Evolutionary conservation across 78 protist species (phyloP).

Genomic region (Carpediemonas membranifera): DNA sequence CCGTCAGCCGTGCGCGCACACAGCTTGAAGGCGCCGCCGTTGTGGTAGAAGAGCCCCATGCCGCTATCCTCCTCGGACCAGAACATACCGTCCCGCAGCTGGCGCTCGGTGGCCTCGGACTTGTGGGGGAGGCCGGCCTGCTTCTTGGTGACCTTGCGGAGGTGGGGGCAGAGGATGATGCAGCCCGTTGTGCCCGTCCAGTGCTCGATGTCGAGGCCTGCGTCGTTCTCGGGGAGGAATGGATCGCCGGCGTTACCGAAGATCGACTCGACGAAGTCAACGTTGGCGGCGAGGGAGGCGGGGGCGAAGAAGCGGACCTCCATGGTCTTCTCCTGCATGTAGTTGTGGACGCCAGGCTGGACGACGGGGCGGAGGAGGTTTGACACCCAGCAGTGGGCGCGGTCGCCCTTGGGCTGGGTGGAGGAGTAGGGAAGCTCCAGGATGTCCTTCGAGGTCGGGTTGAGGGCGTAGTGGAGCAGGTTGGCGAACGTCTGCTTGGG

Average conservation of each 20-base stretch:
- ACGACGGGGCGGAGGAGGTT: neutral
- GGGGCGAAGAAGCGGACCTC: slow-evolving; percentile 10
- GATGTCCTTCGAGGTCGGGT: slow-evolving; percentile 17
- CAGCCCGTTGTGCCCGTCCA: slow-evolving; percentile 6
- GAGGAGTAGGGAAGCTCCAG: slow-evolving; percentile 3
- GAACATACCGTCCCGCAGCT: neutral
- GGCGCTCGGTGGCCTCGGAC: slow-evolving; percentile 10
- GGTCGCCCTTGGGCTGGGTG: slow-evolving; percentile 11
- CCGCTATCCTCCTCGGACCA: slow-evolving; percentile 5
- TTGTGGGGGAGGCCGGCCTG: slow-evolving; percentile 20
- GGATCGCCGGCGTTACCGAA: slow-evolving; percentile 29
- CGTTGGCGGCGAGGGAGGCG: neutral
- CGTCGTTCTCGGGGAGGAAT: neutral
- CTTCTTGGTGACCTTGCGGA: neutral
- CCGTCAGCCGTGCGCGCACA: neutral
- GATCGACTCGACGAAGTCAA: slow-evolving; percentile 13
- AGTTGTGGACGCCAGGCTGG: neutral
- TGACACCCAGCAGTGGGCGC: neutral
- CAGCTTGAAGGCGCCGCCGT: slow-evolving; percentile 15
- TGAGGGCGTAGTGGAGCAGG: slow-evolving; percentile 11
- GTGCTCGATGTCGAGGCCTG: neutral
- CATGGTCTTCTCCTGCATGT: neutral
- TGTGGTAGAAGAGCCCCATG: neutral
- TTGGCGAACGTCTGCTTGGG: slow-evolving; percentile 6
- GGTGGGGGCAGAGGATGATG: slow-evolving; percentile 8